Evolutionary conservation across 257 asterid species (phyloP).

Genomic region (Thymus quinquecostatus): DNA sequence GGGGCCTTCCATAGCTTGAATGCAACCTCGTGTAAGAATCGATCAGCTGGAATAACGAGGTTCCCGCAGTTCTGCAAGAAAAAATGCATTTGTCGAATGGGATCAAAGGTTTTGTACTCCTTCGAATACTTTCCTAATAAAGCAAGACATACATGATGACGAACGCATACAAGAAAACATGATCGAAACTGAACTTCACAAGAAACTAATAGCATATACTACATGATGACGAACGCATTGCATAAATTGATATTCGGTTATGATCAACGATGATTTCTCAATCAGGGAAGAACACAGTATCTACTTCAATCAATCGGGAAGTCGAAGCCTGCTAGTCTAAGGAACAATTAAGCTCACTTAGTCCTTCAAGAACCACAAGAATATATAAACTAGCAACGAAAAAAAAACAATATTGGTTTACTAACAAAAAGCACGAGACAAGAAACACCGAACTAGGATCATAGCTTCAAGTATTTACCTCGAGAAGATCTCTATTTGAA

Average conservation of each 20-base stretch:
- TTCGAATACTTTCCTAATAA: not conserved
- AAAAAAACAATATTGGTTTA: not conserved
- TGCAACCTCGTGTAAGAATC: slow-evolving; percentile 85
- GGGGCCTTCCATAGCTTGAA: slow-evolving; percentile 99
- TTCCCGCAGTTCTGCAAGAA: slow-evolving; percentile 67
- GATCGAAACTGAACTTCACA: not conserved
- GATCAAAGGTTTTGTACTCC: not conserved
- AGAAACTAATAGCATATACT: not conserved
- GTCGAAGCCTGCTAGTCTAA: not conserved
- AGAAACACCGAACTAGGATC: not conserved
- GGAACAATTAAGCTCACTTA: not conserved
- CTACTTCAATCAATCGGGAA: not conserved
- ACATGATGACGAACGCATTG: not conserved
- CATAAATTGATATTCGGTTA: too few relatives aligned
- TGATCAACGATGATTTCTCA: not conserved
- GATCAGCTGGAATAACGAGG: slow-evolving; percentile 80
- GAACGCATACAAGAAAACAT: too few relatives aligned
- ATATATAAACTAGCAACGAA: not conserved
- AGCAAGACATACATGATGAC: not conserved
- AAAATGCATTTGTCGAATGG: not conserved
- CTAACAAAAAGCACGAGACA: not conserved
- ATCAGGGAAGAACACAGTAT: not conserved
- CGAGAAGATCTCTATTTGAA: slow-evolving; percentile 61
- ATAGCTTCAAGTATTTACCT: slow-evolving; percentile 41
- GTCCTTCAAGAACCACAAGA: not conserved